phyloP scores from a whole-genome alignment of 257 asterid species.

The Penstemon eatonii region DNA sequence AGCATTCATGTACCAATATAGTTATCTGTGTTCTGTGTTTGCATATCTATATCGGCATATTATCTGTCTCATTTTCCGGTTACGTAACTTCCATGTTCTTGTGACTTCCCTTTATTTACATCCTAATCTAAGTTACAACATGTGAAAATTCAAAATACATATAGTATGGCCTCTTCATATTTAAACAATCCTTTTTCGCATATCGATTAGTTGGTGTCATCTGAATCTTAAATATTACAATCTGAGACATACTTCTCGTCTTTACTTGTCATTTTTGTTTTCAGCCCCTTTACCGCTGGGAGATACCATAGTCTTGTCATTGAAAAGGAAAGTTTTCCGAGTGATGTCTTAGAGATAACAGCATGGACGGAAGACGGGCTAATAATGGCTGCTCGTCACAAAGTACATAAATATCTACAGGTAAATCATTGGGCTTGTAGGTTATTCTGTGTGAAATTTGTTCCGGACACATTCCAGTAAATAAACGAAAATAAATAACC shows the following conservation, averaged over 20 bases:
- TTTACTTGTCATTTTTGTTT: conserved; percentile 11
- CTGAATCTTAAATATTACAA: not conserved
- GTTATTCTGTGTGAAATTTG: too few species aligned
- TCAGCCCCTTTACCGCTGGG: conserved; percentile 94
- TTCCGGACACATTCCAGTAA: not conserved
- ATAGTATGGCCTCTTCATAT: not conserved
- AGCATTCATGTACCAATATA: not conserved
- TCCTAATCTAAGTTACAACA: not conserved
- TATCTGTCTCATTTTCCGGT: conserved; percentile 11
- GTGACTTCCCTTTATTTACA: not conserved
- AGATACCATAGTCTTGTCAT: conserved; percentile 97
- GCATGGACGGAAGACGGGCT: conserved; percentile 97
- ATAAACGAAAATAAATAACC: not conserved
- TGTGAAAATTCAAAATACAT: conserved; percentile 2
- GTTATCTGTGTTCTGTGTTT: conserved; percentile 19
- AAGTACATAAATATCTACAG: conserved; percentile 63
- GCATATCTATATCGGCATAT: not conserved
- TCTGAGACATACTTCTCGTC: not conserved
- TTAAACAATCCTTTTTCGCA: conserved; percentile 1
- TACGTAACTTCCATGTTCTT: not conserved
- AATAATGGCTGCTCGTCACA: conserved; percentile 96
- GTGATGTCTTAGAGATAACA: conserved; percentile 74
- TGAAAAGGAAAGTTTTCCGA: conserved; percentile 79
- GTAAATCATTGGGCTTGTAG: conserved; percentile 30
- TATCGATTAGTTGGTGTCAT: not conserved